phyloP scores from a whole-genome alignment of 2,329 filamentous ascomycete genomes.

The Beauveria sp. region DNA sequence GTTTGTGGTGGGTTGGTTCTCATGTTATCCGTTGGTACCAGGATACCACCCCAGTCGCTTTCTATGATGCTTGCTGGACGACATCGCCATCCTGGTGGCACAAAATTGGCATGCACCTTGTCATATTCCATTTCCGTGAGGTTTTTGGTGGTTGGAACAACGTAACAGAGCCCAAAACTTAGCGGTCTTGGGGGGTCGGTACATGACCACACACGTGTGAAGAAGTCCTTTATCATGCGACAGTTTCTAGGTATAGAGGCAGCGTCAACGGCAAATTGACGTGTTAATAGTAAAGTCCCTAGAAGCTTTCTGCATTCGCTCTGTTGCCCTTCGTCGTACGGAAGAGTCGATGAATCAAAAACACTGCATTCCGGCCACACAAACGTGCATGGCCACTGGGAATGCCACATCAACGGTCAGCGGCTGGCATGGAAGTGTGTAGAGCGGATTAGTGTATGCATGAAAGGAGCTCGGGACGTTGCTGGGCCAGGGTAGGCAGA shows the following conservation, averaged over 20 bases:
- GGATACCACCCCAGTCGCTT: neutral
- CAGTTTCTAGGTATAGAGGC: neutral
- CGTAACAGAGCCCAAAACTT: neutral
- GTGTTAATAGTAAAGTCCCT: neutral
- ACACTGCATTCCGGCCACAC: neutral
- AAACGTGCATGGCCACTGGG: neutral
- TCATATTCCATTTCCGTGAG: neutral
- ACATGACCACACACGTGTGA: neutral
- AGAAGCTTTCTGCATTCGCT: neutral
- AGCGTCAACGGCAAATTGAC: neutral
- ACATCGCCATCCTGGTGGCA: neutral
- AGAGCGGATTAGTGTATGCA: neutral
- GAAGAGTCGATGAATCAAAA: neutral
- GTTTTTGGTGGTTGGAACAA: neutral
- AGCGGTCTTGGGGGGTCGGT: neutral
- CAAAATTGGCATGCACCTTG: neutral
- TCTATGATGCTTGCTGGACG: neutral
- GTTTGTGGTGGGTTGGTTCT: neutral
- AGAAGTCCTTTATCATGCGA: neutral
- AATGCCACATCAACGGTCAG: constrained; percentile 6
- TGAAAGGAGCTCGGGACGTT: neutral
- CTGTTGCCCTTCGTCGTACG: neutral
- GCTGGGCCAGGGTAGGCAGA: constrained; percentile 4
- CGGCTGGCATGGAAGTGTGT: neutral
- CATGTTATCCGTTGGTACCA: neutral